Conservation (phyloP, 768 basidiomycete species). For the Trametes sanguinea region DNA sequence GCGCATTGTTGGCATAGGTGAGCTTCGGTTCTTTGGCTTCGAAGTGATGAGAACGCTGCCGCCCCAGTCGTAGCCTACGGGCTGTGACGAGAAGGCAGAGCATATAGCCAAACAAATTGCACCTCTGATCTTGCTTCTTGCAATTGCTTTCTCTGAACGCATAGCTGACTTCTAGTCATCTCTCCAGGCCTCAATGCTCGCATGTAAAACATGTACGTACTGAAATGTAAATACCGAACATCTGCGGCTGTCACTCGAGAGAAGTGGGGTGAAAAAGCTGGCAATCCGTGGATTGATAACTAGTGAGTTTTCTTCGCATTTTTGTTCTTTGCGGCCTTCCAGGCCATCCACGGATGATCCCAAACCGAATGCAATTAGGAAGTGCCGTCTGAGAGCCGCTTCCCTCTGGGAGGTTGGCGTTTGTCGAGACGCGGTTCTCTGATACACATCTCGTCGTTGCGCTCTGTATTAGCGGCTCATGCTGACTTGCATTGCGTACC, state of each 20-base stretch:
- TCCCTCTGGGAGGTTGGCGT: constrained; percentile 16
- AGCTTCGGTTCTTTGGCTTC: background rate
- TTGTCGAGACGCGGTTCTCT: constrained; percentile 31
- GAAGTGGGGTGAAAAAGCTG: too few relatives aligned
- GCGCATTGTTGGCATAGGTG: background rate
- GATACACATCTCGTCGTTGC: constrained; percentile 1
- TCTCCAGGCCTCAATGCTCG: background rate
- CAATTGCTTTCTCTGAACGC: background rate
- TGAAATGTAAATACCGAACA: too few relatives aligned
- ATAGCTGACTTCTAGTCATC: background rate
- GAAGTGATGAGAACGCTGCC: constrained; percentile 32
- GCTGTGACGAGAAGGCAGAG: constrained; percentile 34
- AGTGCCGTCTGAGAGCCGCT: constrained; percentile 33
- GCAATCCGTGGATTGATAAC: too few relatives aligned
- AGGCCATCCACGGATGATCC: constrained; percentile 24
- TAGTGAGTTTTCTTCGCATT: too few relatives aligned
- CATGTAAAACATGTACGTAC: too few relatives aligned
- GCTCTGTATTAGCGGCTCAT: too few relatives aligned
- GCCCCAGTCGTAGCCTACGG: constrained; percentile 32
- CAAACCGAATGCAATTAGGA: constrained; percentile 36
- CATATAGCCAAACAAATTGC: constrained; percentile 34
- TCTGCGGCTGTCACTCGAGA: too few relatives aligned
- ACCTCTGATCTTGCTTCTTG: constrained; percentile 25
- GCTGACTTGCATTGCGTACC: too few relatives aligned
- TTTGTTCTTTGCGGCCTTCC: too few relatives aligned